phyloP scores from a whole-genome alignment of 768 basidiomycete genomes.

The Brasilioporus rufonigricans region DNA sequence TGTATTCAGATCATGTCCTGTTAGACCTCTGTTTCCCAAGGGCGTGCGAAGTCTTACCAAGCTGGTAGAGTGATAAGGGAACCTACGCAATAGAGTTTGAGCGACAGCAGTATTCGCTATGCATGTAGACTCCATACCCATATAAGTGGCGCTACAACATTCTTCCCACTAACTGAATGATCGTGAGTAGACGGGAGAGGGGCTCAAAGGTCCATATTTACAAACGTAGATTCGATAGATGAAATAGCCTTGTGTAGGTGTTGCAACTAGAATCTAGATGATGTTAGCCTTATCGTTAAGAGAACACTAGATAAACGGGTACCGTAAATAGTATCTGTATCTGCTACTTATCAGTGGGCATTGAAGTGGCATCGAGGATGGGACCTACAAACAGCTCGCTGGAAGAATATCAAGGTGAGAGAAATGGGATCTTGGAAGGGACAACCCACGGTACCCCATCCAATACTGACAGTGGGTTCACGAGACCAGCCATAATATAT shows the following conservation, averaged over 20 bases:
- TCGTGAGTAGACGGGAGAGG: neutral
- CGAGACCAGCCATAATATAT: neutral
- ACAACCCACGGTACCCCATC: slow-evolving; percentile 1
- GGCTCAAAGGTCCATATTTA: neutral
- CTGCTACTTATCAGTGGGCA: neutral
- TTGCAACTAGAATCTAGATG: slow-evolving; percentile 1
- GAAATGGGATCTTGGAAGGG: neutral
- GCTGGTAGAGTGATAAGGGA: neutral
- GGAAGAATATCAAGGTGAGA: neutral
- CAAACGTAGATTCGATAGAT: slow-evolving; percentile 13
- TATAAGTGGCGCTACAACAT: slow-evolving; percentile 2
- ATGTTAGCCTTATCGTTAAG: neutral
- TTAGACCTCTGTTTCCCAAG: neutral
- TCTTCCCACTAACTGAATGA: slow-evolving; percentile 6
- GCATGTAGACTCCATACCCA: slow-evolving; percentile 5
- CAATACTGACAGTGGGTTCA: neutral
- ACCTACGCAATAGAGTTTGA: neutral
- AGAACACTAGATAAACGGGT: neutral
- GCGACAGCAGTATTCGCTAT: neutral
- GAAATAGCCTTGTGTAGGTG: slow-evolving; percentile 10
- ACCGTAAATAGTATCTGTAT: slow-evolving; percentile 7
- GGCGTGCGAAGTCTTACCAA: slow-evolving; percentile 3
- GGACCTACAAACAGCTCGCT: slow-evolving; percentile 12
- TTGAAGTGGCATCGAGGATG: neutral
- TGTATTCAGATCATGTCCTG: too few species aligned